These are phyloP conservation scores for Deinandra increscens DNA, from an alignment of 129 eudicot genomes.

Conservation along the genomic window DNA sequence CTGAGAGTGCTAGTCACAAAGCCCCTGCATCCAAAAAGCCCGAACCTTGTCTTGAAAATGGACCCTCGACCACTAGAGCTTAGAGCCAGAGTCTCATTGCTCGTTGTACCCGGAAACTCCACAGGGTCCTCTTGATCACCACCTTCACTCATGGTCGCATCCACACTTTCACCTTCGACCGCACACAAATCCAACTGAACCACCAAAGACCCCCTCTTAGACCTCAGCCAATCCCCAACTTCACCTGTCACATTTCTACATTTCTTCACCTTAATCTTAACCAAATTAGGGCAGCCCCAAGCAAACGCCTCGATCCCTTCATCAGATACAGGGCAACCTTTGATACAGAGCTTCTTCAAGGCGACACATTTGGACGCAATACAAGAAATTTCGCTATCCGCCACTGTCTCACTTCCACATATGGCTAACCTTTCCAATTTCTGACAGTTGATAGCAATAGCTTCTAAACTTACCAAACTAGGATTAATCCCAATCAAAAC, in stretches of 20 bases:
- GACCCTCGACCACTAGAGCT: constrained; percentile 9
- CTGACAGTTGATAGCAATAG: constrained; percentile 19
- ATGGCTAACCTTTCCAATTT: constrained; percentile 33
- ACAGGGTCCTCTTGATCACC: constrained; percentile 40
- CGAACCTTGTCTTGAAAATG: constrained; percentile 39
- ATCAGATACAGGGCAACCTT: constrained; percentile 21
- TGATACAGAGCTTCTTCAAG: constrained; percentile 33
- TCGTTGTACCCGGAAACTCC: background rate
- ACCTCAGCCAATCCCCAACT: constrained; percentile 56
- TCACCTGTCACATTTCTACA: constrained; percentile 65
- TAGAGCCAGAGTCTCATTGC: background rate
- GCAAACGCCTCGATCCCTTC: constrained; percentile 30
- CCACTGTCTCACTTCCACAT: constrained; percentile 32
- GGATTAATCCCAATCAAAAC: constrained; percentile 30
- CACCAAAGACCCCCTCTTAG: constrained; percentile 48
- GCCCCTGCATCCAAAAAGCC: constrained; percentile 53
- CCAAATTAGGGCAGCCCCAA: constrained; percentile 35
- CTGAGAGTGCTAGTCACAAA: constrained; percentile 50
- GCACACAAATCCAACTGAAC: constrained; percentile 61
- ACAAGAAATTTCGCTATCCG: constrained; percentile 28
- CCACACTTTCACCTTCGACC: constrained; percentile 44
- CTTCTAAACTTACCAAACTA: constrained; percentile 14
- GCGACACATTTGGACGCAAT: constrained; percentile 17
- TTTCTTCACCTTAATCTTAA: constrained; percentile 46
- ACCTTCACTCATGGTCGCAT: constrained; percentile 50